phyloP scores from a whole-genome alignment of 768 basidiomycete species.

The Boletellus emodensis region DNA sequence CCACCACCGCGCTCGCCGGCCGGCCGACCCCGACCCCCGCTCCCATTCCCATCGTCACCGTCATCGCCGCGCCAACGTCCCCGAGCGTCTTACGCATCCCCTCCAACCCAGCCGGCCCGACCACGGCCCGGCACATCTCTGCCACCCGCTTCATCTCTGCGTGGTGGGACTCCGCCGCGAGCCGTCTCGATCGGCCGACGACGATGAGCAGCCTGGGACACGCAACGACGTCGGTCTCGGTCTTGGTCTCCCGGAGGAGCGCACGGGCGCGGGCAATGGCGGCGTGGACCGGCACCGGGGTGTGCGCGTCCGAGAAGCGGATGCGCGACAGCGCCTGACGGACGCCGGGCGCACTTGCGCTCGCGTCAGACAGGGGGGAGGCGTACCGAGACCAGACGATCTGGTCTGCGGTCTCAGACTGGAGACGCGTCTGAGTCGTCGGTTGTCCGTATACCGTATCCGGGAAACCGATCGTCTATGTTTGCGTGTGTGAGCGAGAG shows the following conservation, averaged over 20 bases:
- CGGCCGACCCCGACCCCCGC: conserved; percentile 21
- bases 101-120: conserved; percentile 9
- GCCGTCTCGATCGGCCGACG: conserved; percentile 68
- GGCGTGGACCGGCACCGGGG: conserved; percentile 59
- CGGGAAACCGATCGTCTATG: conserved; percentile 39
- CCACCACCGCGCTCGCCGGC: conserved; percentile 52
- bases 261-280: conserved; percentile 42
- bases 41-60: conserved; percentile 38
- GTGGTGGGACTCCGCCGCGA: conserved; percentile 68
- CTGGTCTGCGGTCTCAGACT: conserved; percentile 83
- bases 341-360: conserved; percentile 9
- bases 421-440: conserved; percentile 61
- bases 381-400: conserved; percentile 69
- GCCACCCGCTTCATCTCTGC: conserved; percentile 66
- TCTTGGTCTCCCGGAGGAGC: background rate
- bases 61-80: conserved; percentile 79
- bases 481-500: background rate
- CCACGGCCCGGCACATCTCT: conserved; percentile 33
- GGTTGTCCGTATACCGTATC: conserved; percentile 70
- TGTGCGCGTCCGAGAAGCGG: conserved; percentile 52
- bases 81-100: conserved; percentile 76
- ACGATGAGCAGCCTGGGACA: conserved; percentile 48
- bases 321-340: conserved; percentile 50
- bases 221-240: conserved; percentile 24
- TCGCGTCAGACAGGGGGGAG: conserved; percentile 13